phyloP scores from a whole-genome alignment of 2,329 filamentous ascomycete species.

The Pseudogymnoascus sp. region DNA sequence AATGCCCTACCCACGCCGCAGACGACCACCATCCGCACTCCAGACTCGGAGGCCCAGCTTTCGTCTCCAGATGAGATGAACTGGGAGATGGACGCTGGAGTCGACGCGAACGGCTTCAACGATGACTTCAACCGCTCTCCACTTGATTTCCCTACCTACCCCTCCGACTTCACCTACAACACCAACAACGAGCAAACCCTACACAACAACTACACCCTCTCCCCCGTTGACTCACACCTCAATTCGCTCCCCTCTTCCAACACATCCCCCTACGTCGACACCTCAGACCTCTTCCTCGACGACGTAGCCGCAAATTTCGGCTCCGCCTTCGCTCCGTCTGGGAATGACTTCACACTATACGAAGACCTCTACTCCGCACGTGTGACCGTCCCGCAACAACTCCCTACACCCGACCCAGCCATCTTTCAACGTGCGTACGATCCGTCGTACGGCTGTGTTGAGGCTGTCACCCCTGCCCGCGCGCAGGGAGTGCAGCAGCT shows the following conservation, averaged over 20 bases:
- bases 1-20: constrained; percentile 50
- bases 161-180: background rate
- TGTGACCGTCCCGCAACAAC: constrained; percentile 33
- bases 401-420: constrained; percentile 42
- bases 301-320: constrained; percentile 53
- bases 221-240: constrained; percentile 3
- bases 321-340: constrained; percentile 26
- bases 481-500: constrained; percentile 43
- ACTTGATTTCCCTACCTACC: constrained; percentile 38
- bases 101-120: constrained; percentile 17
- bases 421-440: constrained; percentile 27
- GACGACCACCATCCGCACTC: constrained; percentile 48
- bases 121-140: constrained; percentile 28
- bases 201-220: constrained; percentile 1
- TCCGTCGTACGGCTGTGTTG: constrained; percentile 10
- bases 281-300: constrained; percentile 37
- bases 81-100: constrained; percentile 15
- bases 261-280: constrained; percentile 25
- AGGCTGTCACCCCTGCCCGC: background rate
- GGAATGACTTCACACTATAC: constrained; percentile 47
- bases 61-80: constrained; percentile 24
- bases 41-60: constrained; percentile 40
- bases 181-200: constrained; percentile 4
- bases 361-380: constrained; percentile 56
- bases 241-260: constrained; percentile 17